A percentile compares a stretch with the other conserved stretches of the same genome.
These are phyloP conservation scores for Calocybe cyanea DNA, from an alignment of 768 basidiomycete genomes.

Conservation along the genomic window DNA sequence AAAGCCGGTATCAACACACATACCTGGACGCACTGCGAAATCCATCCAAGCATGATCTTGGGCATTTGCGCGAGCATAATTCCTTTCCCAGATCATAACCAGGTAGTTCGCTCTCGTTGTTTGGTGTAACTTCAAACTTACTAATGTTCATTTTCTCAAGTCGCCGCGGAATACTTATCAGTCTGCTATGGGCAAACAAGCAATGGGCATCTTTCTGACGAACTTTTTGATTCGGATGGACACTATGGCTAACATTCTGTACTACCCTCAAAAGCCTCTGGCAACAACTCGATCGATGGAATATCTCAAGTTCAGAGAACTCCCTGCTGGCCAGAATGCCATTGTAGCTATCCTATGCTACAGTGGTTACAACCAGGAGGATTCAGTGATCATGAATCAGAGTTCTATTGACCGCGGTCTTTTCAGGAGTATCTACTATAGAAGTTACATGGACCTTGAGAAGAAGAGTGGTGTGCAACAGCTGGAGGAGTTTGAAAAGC, in stretches of 20 bases:
- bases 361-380: slow-evolving; percentile 99
- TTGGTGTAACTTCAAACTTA: background rate
- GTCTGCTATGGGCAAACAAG: slow-evolving; percentile 99
- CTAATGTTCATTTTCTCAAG: slow-evolving; percentile 38
- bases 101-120: slow-evolving; percentile 48
- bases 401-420: slow-evolving; percentile 96
- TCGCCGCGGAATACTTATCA: slow-evolving; percentile 99
- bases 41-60: slow-evolving; percentile 98
- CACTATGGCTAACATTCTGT: slow-evolving; percentile 99
- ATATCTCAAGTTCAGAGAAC: slow-evolving; percentile 96
- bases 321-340: slow-evolving; percentile 98
- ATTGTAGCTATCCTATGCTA: slow-evolving; percentile 98
- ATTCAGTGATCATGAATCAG: slow-evolving; percentile 99
- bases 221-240: slow-evolving; percentile 99
- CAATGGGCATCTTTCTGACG: slow-evolving; percentile 98
- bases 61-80: slow-evolving; percentile 99
- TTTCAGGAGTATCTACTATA: slow-evolving; percentile 98
- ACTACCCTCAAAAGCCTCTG: slow-evolving; percentile 98
- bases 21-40: slow-evolving; percentile 98
- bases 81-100: slow-evolving; percentile 99
- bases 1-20: slow-evolving; percentile 84
- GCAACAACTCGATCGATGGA: slow-evolving; percentile 99
- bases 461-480: slow-evolving; percentile 92
- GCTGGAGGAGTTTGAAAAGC: slow-evolving; percentile 96
- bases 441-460: slow-evolving; percentile 97